A percentile compares a stretch with the other conserved stretches of the same genome.
phyloP scores from a whole-genome alignment of 2,329 filamentous ascomycete genomes.

The Scytalidium lignicola region DNA sequence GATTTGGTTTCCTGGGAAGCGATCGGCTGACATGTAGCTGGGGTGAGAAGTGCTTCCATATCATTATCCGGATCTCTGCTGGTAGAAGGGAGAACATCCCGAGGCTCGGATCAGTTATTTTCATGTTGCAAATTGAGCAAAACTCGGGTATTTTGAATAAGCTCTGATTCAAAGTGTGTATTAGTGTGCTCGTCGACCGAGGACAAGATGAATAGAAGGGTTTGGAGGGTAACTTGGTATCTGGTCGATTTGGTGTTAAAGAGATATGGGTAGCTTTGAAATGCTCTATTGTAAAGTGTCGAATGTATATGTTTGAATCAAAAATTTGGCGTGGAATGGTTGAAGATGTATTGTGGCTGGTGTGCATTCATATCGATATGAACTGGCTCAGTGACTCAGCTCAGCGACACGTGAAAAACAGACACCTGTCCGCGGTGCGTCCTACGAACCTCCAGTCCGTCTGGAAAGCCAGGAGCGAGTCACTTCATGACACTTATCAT shows the following conservation, averaged over 20 bases:
- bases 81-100: slow-evolving; percentile 9
- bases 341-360: background rate
- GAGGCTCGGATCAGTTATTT: slow-evolving; percentile 9
- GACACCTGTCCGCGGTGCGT: background rate
- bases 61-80: slow-evolving; percentile 8
- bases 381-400: background rate
- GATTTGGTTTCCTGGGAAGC: slow-evolving; percentile 8
- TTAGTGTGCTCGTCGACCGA: slow-evolving; percentile 1
- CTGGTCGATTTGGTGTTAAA: background rate
- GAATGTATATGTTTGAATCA: too few species aligned
- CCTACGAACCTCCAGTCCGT: background rate
- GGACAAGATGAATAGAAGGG: slow-evolving; percentile 2
- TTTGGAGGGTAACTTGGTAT: slow-evolving; percentile 3
- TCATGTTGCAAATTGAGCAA: slow-evolving; percentile 9
- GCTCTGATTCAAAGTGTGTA: slow-evolving; percentile 8
- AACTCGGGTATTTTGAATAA: slow-evolving; percentile 1
- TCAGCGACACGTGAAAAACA: background rate
- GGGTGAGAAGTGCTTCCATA: slow-evolving; percentile 10
- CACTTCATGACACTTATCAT: background rate
- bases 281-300: too few species aligned
- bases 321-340: background rate
- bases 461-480: background rate
- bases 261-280: too few species aligned
- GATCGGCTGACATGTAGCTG: slow-evolving; percentile 8
- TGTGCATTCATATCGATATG: background rate